Percentiles rank a stretch among this genome's conserved stretches.
Conservation (phyloP, 2,329 filamentous ascomycete species). For the Aphanoascus verrucosus region DNA sequence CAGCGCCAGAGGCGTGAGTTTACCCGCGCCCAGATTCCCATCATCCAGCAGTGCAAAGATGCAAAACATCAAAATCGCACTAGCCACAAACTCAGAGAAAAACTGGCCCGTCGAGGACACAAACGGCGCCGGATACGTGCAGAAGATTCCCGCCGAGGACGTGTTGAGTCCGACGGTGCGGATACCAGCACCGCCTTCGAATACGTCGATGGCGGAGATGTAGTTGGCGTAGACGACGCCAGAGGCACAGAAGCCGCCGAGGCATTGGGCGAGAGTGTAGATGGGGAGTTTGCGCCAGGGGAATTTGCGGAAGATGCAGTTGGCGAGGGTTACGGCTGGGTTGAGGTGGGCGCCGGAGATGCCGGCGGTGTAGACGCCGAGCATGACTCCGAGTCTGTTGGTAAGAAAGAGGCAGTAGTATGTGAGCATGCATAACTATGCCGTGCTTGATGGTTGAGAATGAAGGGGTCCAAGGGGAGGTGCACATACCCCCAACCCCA, state of each 20-base stretch:
- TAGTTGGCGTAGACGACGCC: constrained; percentile 54
- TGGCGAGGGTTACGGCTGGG: constrained; percentile 59
- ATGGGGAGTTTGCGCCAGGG: constrained; percentile 60
- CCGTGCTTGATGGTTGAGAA: not conserved
- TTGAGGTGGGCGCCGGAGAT: constrained; percentile 56
- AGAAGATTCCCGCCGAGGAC: constrained; percentile 60
- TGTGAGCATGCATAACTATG: not conserved
- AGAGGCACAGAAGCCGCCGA: constrained; percentile 55
- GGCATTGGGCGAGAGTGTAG: constrained; percentile 55
- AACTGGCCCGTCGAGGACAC: constrained; percentile 57
- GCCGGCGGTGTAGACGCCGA: constrained; percentile 54
- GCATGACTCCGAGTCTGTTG: constrained; percentile 56
- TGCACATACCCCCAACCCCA: constrained; percentile 40
- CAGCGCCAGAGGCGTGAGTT: constrained; percentile 49
- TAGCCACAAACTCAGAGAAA: constrained; percentile 61
- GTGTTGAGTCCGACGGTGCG: constrained; percentile 52
- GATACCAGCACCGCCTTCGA: constrained; percentile 48
- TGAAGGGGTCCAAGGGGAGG: not conserved
- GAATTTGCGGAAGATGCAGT: constrained; percentile 57
- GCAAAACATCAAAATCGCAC: constrained; percentile 57
- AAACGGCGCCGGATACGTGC: constrained; percentile 54
- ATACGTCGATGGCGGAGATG: constrained; percentile 52
- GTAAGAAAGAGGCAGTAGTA: constrained; percentile 10
- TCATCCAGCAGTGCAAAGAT: constrained; percentile 56
- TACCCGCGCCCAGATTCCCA: constrained; percentile 43